Evolutionary conservation across 179 eudicot species (phyloP).

Genomic region (Carnegiea gigantea): DNA sequence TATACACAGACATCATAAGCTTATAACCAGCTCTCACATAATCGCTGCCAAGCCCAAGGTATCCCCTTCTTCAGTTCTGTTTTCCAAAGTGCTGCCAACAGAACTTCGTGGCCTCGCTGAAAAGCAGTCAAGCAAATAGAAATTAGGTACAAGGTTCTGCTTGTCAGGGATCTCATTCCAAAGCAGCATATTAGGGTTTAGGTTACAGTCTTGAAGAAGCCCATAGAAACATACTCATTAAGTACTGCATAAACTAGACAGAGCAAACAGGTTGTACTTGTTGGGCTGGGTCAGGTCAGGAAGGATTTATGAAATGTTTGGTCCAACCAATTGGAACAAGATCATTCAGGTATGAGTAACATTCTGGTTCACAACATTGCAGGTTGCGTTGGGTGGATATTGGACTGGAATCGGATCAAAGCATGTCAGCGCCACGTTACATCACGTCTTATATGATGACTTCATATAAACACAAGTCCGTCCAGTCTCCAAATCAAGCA

Average conservation of each 20-base stretch:
- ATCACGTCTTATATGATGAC: too few relatives aligned
- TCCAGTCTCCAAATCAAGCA: background rate
- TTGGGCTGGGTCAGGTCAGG: background rate
- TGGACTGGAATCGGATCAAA: background rate
- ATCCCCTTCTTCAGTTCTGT: slow-evolving; percentile 52
- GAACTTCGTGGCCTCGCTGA: slow-evolving; percentile 66
- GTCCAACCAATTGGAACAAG: too few relatives aligned
- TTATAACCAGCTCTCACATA: slow-evolving; percentile 29
- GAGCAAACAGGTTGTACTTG: background rate
- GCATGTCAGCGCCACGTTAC: background rate
- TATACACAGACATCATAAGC: slow-evolving; percentile 26
- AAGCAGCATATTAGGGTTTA: background rate
- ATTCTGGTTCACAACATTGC: too few relatives aligned
- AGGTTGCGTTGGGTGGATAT: too few relatives aligned
- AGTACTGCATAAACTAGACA: background rate
- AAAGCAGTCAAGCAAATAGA: slow-evolving; percentile 11
- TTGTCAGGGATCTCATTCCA: background rate
- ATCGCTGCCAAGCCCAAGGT: slow-evolving; percentile 76
- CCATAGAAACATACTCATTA: background rate
- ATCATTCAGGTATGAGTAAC: too few relatives aligned
- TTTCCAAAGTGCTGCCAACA: slow-evolving; percentile 35
- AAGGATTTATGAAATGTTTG: too few relatives aligned
- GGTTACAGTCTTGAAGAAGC: background rate
- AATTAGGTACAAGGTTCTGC: background rate
- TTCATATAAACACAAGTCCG: too few relatives aligned